Conservation (phyloP, 305 asterid species). For the Lippia alba region DNA sequence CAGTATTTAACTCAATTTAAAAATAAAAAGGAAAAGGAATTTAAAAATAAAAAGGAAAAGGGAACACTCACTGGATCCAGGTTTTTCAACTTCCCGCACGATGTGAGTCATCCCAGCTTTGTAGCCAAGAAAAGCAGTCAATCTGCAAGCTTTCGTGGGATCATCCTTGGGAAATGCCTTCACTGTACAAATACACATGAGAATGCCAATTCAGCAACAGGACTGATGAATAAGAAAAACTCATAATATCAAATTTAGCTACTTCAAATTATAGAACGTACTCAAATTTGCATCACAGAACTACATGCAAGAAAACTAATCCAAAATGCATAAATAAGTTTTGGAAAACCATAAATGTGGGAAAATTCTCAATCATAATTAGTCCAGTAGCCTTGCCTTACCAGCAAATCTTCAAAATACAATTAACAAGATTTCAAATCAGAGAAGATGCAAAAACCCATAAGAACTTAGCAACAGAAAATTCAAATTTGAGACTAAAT, state of each 20-base stretch:
- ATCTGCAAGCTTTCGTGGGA: constrained; percentile 58
- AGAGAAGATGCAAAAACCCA: too few relatives aligned
- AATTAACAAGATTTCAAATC: background rate
- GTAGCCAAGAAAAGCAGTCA: constrained; percentile 86
- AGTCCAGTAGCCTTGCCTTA: too few relatives aligned
- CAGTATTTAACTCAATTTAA: background rate
- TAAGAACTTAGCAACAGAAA: background rate
- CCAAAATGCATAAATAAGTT: too few relatives aligned
- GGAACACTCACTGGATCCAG: constrained; percentile 77
- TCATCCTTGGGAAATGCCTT: constrained; percentile 86
- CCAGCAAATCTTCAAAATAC: too few relatives aligned
- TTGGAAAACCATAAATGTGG: too few relatives aligned
- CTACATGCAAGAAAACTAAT: background rate
- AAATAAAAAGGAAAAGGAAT: too few relatives aligned
- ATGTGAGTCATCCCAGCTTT: constrained; percentile 96
- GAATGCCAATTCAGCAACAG: background rate
- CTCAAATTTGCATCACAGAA: background rate
- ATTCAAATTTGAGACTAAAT: background rate
- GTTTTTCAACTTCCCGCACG: constrained; percentile 89
- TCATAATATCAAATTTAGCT: background rate
- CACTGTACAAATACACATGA: constrained; percentile 49
- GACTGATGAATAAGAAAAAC: too few relatives aligned
- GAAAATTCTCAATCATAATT: background rate
- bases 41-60: background rate
- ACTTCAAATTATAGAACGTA: background rate